phyloP scores from a whole-genome alignment of 2,329 filamentous ascomycete species.

The Colletotrichum sp. region DNA sequence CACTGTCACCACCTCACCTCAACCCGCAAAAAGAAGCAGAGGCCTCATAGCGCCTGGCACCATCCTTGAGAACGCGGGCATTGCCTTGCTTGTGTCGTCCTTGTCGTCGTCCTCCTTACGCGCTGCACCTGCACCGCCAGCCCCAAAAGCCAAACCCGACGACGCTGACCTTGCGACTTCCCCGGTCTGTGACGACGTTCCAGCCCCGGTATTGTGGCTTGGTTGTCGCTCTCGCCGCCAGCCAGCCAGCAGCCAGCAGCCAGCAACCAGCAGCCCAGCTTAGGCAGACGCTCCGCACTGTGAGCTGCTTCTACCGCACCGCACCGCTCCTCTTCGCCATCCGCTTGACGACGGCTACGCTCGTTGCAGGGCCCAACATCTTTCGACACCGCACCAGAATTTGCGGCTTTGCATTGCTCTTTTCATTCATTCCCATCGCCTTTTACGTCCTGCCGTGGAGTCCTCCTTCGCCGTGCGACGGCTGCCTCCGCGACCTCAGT shows the following conservation, averaged over 20 bases:
- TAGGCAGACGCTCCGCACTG: neutral
- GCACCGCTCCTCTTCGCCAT: neutral
- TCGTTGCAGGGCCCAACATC: neutral
- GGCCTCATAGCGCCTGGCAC: neutral
- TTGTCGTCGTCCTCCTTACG: neutral
- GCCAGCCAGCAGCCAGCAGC: neutral
- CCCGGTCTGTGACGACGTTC: conserved; percentile 6
- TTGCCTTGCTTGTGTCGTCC: neutral
- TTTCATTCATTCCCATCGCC: neutral
- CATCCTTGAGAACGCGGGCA: neutral
- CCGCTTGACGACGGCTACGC: neutral
- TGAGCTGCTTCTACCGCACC: neutral
- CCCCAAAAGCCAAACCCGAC: conserved; percentile 2
- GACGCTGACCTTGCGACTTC: neutral
- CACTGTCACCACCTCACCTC: neutral
- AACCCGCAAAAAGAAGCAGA: neutral
- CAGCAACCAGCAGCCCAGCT: neutral
- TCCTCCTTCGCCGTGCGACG: neutral
- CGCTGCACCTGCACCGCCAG: neutral
- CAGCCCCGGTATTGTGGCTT: conserved; percentile 23
- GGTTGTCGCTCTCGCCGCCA: conserved; percentile 14
- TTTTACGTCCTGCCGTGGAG: neutral
- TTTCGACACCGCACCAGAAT: neutral
- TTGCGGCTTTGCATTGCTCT: neutral
- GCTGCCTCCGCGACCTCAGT: neutral